Conservation (phyloP, 148 eudicot species). For the Chenopodium album region DNA sequence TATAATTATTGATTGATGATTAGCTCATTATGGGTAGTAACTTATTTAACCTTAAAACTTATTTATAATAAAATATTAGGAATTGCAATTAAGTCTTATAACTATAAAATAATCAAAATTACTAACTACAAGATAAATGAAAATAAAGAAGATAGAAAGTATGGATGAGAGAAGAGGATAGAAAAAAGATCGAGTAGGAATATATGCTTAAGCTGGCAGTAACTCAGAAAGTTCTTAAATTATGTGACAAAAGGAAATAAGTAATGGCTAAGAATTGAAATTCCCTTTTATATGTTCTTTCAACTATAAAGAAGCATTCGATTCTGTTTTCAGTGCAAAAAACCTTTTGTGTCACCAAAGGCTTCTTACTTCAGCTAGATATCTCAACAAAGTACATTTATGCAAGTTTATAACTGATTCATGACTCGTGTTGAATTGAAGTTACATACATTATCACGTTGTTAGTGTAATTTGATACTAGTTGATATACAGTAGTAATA, state of each 20-base stretch:
- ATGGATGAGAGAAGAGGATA: not conserved
- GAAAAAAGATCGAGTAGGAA: slow-evolving; percentile 6
- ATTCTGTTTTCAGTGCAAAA: slow-evolving; percentile 23
- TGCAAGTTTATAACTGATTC: not conserved
- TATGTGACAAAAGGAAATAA: slow-evolving; percentile 22
- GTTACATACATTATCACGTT: too few species aligned
- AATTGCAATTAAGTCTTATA: too few species aligned
- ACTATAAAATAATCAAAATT: too few species aligned
- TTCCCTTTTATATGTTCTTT: slow-evolving; percentile 14
- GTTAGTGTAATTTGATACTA: too few species aligned
- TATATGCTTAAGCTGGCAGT: slow-evolving; percentile 28
- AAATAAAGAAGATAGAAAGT: not conserved
- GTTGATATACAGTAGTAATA: too few species aligned
- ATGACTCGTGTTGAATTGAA: too few species aligned
- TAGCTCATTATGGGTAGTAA: not conserved
- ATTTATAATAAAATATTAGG: not conserved
- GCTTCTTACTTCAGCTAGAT: not conserved
- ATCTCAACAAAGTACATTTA: not conserved
- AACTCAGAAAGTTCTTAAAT: slow-evolving; percentile 10
- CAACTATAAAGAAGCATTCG: slow-evolving; percentile 25
- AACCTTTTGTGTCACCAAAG: slow-evolving; percentile 24
- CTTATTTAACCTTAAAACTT: not conserved
- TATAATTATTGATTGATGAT: not conserved
- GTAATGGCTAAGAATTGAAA: slow-evolving; percentile 34
- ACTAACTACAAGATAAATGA: not conserved